Evolutionary conservation across 2,329 filamentous ascomycete genomes (phyloP).

Genomic region (Pyricularia sp.): DNA sequence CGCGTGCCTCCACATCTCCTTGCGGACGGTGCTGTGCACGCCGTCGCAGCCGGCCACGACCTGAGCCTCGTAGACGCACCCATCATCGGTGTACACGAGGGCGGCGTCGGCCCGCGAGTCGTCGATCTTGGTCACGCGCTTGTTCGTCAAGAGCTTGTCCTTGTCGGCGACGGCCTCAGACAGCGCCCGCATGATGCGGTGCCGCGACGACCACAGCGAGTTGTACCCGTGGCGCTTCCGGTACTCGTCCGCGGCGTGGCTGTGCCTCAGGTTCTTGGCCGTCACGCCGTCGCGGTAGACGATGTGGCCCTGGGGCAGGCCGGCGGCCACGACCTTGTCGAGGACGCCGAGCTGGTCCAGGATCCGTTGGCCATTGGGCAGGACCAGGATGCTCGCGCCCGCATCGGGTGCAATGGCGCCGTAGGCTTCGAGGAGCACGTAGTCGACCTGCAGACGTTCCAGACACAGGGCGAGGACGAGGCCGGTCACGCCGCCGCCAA

Average conservation of each 20-base stretch:
- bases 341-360: slow-evolving; percentile 37
- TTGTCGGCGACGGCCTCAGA: slow-evolving; percentile 24
- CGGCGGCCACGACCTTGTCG: no score
- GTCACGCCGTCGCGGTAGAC: slow-evolving; percentile 10
- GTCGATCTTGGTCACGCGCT: slow-evolving; percentile 19
- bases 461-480: slow-evolving; percentile 35
- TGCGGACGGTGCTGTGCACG: slow-evolving; percentile 43
- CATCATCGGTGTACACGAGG: slow-evolving; percentile 20
- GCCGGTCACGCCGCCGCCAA: slow-evolving; percentile 38
- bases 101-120: slow-evolving; percentile 15
- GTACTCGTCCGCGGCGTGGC: no score
- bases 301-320: no score
- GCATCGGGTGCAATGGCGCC: slow-evolving; percentile 30
- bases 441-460: slow-evolving; percentile 34
- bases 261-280: slow-evolving; percentile 6
- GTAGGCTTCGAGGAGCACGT: slow-evolving; percentile 35
- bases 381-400: slow-evolving; percentile 37
- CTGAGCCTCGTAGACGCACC: slow-evolving; percentile 38
- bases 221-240: no score
- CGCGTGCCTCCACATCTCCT: slow-evolving; percentile 8
- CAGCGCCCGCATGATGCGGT: slow-evolving; percentile 21
- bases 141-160: slow-evolving; percentile 19
- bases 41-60: slow-evolving; percentile 91
- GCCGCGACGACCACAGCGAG: slow-evolving; percentile 18
- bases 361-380: slow-evolving; percentile 31